phyloP scores from a whole-genome alignment of 352 stramenopile species.

The Pythium aquatile region DNA sequence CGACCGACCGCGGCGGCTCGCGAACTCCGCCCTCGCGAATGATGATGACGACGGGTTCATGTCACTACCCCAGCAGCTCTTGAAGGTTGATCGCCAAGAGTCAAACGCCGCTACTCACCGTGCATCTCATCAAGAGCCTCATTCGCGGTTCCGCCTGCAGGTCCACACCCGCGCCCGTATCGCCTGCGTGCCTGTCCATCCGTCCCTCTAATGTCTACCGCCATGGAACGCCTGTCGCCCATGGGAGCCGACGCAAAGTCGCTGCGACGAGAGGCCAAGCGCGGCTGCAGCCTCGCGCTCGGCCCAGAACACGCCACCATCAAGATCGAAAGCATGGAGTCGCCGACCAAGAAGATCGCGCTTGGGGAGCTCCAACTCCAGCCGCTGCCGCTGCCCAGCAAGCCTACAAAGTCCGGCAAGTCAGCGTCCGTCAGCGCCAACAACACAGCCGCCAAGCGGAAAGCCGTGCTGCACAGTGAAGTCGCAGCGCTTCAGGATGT shows the following conservation, averaged over 20 bases:
- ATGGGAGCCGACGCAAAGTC: slow-evolving; percentile 25
- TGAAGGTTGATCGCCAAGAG: not conserved
- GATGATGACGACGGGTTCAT: slow-evolving; percentile 18
- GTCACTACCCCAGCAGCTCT: slow-evolving; percentile 12
- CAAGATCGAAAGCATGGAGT: slow-evolving; percentile 14
- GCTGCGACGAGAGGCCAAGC: slow-evolving; percentile 25
- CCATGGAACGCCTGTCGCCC: slow-evolving; percentile 20
- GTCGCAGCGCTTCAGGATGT: slow-evolving; percentile 24
- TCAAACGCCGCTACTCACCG: slow-evolving; percentile 1
- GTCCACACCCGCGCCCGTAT: not conserved
- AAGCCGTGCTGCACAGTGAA: slow-evolving; percentile 16
- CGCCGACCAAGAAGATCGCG: slow-evolving; percentile 16
- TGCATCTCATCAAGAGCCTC: not conserved
- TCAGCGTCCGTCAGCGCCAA: not conserved
- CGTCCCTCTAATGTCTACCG: not conserved
- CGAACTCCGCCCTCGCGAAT: slow-evolving; percentile 18
- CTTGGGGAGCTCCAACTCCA: not conserved
- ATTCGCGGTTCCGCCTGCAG: not conserved
- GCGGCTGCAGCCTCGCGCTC: slow-evolving; percentile 2
- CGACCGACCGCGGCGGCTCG: slow-evolving; percentile 12
- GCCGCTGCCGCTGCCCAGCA: not conserved
- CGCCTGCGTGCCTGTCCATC: not conserved
- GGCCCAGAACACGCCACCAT: not conserved
- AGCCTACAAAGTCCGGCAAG: slow-evolving; percentile 4
- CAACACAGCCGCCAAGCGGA: slow-evolving; percentile 16